phyloP scores from a whole-genome alignment of 192 early-diverging fungal genomes.

The Backusella tuberculispora region DNA sequence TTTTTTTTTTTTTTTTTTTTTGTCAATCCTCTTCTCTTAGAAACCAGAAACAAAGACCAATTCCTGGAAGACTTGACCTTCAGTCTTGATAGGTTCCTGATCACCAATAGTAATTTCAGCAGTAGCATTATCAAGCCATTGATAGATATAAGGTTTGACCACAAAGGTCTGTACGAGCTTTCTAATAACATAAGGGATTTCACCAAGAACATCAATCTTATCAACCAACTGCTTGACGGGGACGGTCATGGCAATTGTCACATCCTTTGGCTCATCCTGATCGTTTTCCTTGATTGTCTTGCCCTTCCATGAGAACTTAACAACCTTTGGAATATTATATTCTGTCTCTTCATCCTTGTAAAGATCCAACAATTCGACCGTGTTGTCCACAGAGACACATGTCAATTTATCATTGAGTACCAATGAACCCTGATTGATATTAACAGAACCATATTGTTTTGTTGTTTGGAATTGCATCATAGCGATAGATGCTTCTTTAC shows the following conservation, averaged over 20 bases:
- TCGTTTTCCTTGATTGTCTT: conserved; percentile 72
- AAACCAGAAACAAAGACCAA: conserved; percentile 68
- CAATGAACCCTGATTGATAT: conserved; percentile 74
- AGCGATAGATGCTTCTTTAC: conserved; percentile 60
- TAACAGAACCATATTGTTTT: conserved; percentile 65
- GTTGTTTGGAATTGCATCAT: conserved; percentile 84
- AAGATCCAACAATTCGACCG: conserved; percentile 63
- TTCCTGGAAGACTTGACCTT: conserved; percentile 84
- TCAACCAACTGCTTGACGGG: conserved; percentile 67
- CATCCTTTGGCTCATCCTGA: conserved; percentile 60
- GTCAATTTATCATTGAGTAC: conserved; percentile 67
- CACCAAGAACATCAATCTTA: conserved; percentile 89
- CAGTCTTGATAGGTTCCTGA: conserved; percentile 61
- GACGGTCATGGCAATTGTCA: conserved; percentile 68
- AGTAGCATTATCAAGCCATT: conserved; percentile 82
- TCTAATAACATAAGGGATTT: conserved; percentile 89
- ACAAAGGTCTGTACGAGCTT: conserved; percentile 92
- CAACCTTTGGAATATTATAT: conserved; percentile 78
- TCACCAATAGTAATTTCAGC: conserved; percentile 72
- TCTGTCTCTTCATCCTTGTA: conserved; percentile 77
- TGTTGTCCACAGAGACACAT: conserved; percentile 80
- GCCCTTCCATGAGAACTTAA: conserved; percentile 80
- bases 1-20: background rate
- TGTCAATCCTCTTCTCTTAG: conserved; percentile 12
- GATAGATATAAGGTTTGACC: conserved; percentile 92